These are phyloP conservation scores for Graphilbum sp. DNA, from an alignment of 2,329 filamentous ascomycete genomes.

Conservation along the genomic window DNA sequence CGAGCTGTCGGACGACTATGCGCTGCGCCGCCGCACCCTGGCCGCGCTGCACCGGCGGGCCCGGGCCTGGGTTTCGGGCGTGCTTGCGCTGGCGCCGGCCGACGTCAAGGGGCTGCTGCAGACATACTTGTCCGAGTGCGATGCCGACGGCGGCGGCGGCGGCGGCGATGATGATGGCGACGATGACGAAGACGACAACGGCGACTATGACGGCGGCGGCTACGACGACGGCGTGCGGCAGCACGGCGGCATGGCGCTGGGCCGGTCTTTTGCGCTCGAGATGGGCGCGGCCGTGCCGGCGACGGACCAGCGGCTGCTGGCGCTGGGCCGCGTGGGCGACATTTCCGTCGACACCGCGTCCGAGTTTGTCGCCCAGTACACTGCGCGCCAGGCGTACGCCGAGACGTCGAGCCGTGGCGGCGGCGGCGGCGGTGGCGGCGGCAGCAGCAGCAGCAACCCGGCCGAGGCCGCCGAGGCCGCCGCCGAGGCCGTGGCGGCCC, in stretches of 20 bases:
- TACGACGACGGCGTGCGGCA: too few relatives aligned
- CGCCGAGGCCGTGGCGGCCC: constrained; percentile 43
- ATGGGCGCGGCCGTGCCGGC: constrained; percentile 76
- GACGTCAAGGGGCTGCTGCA: constrained; percentile 92
- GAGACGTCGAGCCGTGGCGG: constrained; percentile 32
- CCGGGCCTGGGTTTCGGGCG: constrained; percentile 61
- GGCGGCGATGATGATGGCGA: too few relatives aligned
- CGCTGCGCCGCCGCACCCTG: constrained; percentile 63
- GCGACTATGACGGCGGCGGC: too few relatives aligned
- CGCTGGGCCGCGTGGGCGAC: constrained; percentile 59
- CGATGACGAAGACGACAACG: too few relatives aligned
- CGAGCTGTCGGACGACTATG: constrained; percentile 86
- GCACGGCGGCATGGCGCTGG: constrained; percentile 84
- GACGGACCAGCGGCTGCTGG: constrained; percentile 71
- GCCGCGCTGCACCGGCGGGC: constrained; percentile 62
- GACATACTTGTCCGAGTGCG: constrained; percentile 89
- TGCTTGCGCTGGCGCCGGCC: constrained; percentile 71
- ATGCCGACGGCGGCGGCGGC: constrained; percentile 79
- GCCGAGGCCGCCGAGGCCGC: constrained; percentile 39
- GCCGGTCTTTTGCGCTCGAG: constrained; percentile 84
- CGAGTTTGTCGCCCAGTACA: constrained; percentile 94
- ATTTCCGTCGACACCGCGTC: constrained; percentile 79
- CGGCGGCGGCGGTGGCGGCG: constrained; percentile 36
- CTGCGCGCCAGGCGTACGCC: constrained; percentile 87
- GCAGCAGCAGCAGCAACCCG: constrained; percentile 26